Evolutionary conservation across 176 grass and related monocot genomes (phyloP).

Genomic region (Pontederia paniculata): DNA sequence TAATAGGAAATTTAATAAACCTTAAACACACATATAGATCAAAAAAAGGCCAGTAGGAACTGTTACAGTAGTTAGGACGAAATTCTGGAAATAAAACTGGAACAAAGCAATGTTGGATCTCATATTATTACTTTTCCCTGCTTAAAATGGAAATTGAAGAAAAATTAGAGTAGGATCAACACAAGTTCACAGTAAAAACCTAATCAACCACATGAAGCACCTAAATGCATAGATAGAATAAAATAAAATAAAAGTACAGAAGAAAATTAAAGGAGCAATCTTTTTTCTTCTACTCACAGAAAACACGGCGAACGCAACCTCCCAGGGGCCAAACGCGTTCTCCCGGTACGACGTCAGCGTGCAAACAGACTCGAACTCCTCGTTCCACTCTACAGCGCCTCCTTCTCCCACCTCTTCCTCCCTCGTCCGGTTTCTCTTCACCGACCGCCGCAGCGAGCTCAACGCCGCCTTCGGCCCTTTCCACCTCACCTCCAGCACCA

Average conservation of each 20-base stretch:
- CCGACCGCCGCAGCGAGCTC: constrained; percentile 56
- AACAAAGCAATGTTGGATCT: no score
- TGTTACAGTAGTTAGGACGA: no score
- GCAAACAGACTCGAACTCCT: constrained; percentile 66
- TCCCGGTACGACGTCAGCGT: constrained; percentile 53
- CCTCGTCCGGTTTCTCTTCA: constrained; percentile 74
- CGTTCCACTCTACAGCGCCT: constrained; percentile 51
- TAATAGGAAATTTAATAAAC: no score
- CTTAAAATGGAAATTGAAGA: no score
- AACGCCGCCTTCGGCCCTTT: constrained; percentile 55
- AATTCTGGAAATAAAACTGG: no score
- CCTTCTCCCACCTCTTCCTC: constrained; percentile 38
- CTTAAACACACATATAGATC: no score
- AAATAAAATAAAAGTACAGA: not conserved
- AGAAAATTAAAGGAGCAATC: not conserved
- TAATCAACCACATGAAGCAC: no score
- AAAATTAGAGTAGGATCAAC: no score
- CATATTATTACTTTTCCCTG: no score
- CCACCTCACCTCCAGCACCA: constrained; percentile 42
- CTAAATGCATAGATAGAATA: not conserved
- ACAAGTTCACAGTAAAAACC: no score
- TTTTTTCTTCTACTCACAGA: constrained; percentile 45
- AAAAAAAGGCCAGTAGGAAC: no score
- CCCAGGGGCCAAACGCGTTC: constrained; percentile 64
- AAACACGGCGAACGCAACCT: constrained; percentile 58